Evolutionary conservation across 2,329 filamentous ascomycete species (phyloP).

Genomic region (Epichloe uncinata): DNA sequence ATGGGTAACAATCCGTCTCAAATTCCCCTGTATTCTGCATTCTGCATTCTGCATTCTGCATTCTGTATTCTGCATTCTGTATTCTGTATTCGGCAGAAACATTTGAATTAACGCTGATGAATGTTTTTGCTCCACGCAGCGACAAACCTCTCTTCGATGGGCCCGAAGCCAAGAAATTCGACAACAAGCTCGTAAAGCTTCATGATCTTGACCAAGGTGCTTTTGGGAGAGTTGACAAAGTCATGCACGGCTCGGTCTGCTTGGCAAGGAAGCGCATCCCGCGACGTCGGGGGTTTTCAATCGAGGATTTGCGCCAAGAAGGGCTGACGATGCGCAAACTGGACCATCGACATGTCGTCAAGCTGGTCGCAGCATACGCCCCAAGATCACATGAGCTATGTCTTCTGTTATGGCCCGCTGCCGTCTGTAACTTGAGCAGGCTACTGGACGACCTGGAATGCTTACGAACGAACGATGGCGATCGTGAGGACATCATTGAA

Average conservation of each 20-base stretch:
- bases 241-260: slow-evolving; percentile 26
- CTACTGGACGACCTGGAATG: slow-evolving; percentile 30
- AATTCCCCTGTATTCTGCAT: background rate
- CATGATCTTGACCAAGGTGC: slow-evolving; percentile 28
- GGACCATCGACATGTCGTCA: slow-evolving; percentile 34
- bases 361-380: slow-evolving; percentile 33
- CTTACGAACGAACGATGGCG: slow-evolving; percentile 24
- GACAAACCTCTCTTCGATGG: slow-evolving; percentile 18
- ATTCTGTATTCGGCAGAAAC: background rate
- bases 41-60: background rate
- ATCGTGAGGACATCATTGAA: slow-evolving; percentile 26
- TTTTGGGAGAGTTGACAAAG: slow-evolving; percentile 31
- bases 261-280: slow-evolving; percentile 32
- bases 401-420: slow-evolving; percentile 33
- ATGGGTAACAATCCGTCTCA: background rate
- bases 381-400: slow-evolving; percentile 26
- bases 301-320: slow-evolving; percentile 31
- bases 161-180: slow-evolving; percentile 21
- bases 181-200: slow-evolving; percentile 17
- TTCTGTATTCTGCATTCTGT: background rate
- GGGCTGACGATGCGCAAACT: slow-evolving; percentile 34
- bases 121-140: slow-evolving; percentile 8
- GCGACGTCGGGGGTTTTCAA: slow-evolving; percentile 22
- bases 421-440: slow-evolving; percentile 29
- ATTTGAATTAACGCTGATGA: background rate